A percentile compares a stretch with the other conserved stretches of the same genome.
Conservation (phyloP, 306 rosid species). For the Pueraria montana region DNA sequence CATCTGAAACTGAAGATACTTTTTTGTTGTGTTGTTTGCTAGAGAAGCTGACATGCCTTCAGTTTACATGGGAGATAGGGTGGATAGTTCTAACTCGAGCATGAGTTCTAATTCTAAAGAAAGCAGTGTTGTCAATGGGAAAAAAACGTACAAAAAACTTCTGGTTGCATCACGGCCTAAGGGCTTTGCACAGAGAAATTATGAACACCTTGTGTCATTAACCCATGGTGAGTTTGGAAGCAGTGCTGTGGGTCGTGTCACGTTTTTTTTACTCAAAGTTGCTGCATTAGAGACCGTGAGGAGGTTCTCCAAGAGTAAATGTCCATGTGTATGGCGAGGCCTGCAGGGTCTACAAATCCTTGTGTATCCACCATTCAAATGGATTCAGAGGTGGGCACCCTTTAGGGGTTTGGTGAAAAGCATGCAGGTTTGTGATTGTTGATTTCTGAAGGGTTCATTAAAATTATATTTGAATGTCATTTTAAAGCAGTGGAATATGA, state of each 20-base stretch:
- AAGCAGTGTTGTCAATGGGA: slow-evolving; percentile 48
- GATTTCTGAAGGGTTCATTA: slow-evolving; percentile 21
- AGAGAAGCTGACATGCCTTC: slow-evolving; percentile 40
- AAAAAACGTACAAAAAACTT: slow-evolving; percentile 46
- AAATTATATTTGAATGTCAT: neutral
- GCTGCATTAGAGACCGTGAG: slow-evolving; percentile 80
- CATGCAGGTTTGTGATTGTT: slow-evolving; percentile 75
- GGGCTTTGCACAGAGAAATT: slow-evolving; percentile 54
- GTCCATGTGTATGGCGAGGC: slow-evolving; percentile 82
- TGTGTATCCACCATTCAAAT: slow-evolving; percentile 81
- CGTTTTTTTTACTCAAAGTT: slow-evolving; percentile 78
- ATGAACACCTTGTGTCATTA: slow-evolving; percentile 52
- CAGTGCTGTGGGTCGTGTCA: slow-evolving; percentile 59
- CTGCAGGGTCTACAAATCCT: slow-evolving; percentile 87
- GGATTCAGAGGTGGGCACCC: slow-evolving; percentile 82
- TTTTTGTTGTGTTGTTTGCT: slow-evolving; percentile 10
- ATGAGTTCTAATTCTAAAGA: slow-evolving; percentile 55
- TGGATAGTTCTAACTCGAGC: slow-evolving; percentile 44
- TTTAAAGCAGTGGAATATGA: slow-evolving; percentile 18
- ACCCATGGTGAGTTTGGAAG: slow-evolving; percentile 57
- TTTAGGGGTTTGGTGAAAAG: slow-evolving; percentile 78
- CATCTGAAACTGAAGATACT: slow-evolving; percentile 36
- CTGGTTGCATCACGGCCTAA: slow-evolving; percentile 64
- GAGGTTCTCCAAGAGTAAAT: slow-evolving; percentile 77
- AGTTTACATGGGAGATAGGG: slow-evolving; percentile 66